These are phyloP conservation scores for Lasiosphaeris hirsuta DNA, from an alignment of 495 filamentous ascomycete genomes.

Conservation along the genomic window DNA sequence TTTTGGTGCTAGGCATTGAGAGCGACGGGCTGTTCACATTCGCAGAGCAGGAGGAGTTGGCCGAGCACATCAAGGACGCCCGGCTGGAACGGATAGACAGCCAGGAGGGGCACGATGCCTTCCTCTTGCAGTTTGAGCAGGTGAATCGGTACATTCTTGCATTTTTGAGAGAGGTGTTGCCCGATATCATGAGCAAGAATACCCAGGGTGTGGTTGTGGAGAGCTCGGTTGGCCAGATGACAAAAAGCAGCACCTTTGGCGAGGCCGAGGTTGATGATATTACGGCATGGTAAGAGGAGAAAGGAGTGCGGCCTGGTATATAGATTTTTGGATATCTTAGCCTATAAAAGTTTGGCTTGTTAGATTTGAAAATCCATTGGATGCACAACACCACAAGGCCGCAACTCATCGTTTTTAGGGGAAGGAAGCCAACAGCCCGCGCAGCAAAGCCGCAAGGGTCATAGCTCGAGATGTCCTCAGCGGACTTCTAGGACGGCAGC, in stretches of 20 bases:
- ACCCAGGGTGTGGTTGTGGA: constrained; percentile 45
- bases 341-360: no score
- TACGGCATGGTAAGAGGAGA: constrained; percentile 74
- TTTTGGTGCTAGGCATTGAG: constrained; percentile 87
- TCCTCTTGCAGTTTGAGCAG: constrained; percentile 94
- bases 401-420: no score
- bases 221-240: constrained; percentile 49
- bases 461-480: no score
- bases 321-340: not conserved
- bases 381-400: no score
- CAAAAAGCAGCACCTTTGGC: constrained; percentile 84
- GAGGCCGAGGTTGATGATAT: constrained; percentile 97
- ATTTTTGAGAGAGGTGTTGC: constrained; percentile 78
- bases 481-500: no score
- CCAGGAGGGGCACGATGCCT: constrained; percentile 94
- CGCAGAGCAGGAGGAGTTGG: constrained; percentile 89
- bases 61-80: constrained; percentile 73
- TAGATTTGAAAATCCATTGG: no score
- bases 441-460: no score
- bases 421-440: no score
- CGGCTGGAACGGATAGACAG: constrained; percentile 82
- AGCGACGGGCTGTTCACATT: constrained; percentile 95
- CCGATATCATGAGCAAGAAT: constrained; percentile 75
- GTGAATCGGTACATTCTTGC: constrained; percentile 83
- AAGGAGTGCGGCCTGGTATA: not conserved